phyloP scores from a whole-genome alignment of 2,329 filamentous ascomycete species.

The Aureobasidium vineae region DNA sequence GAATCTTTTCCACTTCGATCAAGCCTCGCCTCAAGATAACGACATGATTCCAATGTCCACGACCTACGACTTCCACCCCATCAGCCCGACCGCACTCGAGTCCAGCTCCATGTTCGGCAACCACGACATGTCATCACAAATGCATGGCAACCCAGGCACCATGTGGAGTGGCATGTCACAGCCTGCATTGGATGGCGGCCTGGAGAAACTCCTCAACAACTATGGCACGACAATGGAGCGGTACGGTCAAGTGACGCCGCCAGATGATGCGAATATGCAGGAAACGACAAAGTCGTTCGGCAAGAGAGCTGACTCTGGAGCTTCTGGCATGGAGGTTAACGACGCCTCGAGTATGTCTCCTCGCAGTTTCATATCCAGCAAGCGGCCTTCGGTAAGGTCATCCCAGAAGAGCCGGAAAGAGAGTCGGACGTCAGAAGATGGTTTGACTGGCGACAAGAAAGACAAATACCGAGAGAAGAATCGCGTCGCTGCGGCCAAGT shows the following conservation, averaged over 20 bases:
- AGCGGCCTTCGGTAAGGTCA: background rate
- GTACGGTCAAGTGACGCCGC: slow-evolving; percentile 43
- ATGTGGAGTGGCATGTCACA: slow-evolving; percentile 7
- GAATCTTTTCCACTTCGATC: slow-evolving; percentile 20
- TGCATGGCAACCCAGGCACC: background rate
- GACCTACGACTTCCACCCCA: slow-evolving; percentile 15
- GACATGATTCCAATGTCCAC: background rate
- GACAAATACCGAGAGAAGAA: slow-evolving; percentile 67
- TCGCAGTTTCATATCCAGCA: slow-evolving; percentile 2
- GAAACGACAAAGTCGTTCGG: background rate
- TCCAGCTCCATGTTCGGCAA: background rate
- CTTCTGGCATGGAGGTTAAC: background rate
- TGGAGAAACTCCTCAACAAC: slow-evolving; percentile 19
- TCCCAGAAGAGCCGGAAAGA: slow-evolving; percentile 26
- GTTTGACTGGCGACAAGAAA: slow-evolving; percentile 44
- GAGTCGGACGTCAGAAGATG: slow-evolving; percentile 31
- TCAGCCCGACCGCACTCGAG: slow-evolving; percentile 4
- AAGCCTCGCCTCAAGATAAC: background rate
- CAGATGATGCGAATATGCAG: slow-evolving; percentile 33
- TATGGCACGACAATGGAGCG: slow-evolving; percentile 22
- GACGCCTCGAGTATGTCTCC: background rate
- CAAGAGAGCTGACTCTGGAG: slow-evolving; percentile 13
- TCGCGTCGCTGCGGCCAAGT: slow-evolving; percentile 70
- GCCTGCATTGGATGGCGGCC: background rate
- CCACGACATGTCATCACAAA: background rate